Evolutionary conservation across 768 basidiomycete genomes (phyloP).

Genomic region (Botryobasidium botryosum): DNA sequence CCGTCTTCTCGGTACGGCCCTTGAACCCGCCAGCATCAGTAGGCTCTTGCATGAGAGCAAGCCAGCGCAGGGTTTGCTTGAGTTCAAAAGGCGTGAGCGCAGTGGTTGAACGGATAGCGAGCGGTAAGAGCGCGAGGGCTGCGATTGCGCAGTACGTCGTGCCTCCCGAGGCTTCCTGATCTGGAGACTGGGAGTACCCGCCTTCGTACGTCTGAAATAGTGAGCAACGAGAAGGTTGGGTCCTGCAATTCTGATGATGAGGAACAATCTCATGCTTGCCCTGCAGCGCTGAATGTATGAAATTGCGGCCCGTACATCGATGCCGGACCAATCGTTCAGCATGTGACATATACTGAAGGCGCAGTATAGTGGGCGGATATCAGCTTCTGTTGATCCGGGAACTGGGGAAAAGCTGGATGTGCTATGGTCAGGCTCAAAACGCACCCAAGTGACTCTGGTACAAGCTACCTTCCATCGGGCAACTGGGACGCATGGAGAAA

Average conservation of each 20-base stretch:
- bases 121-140: conserved; percentile 28
- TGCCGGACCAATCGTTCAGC: conserved; percentile 61
- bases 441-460: background rate
- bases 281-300: conserved; percentile 53
- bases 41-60: conserved; percentile 60
- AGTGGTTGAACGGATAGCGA: conserved; percentile 15
- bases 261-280: conserved; percentile 26
- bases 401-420: conserved; percentile 17
- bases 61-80: conserved; percentile 52
- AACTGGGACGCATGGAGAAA: conserved; percentile 62
- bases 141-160: conserved; percentile 88
- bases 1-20: conserved; percentile 72
- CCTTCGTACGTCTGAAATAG: conserved; percentile 68
- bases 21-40: conserved; percentile 75
- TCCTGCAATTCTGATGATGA: background rate
- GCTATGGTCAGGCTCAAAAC: background rate
- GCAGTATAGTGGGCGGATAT: conserved; percentile 72
- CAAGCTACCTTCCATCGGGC: conserved; percentile 61
- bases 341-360: conserved; percentile 71
- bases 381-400: conserved; percentile 33
- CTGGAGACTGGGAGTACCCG: conserved; percentile 71
- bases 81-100: conserved; percentile 26
- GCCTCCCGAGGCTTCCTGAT: conserved; percentile 74
- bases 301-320: conserved; percentile 44
- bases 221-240: background rate